phyloP scores from a whole-genome alignment of 2,329 filamentous ascomycete genomes.

The Knufia petricola region DNA sequence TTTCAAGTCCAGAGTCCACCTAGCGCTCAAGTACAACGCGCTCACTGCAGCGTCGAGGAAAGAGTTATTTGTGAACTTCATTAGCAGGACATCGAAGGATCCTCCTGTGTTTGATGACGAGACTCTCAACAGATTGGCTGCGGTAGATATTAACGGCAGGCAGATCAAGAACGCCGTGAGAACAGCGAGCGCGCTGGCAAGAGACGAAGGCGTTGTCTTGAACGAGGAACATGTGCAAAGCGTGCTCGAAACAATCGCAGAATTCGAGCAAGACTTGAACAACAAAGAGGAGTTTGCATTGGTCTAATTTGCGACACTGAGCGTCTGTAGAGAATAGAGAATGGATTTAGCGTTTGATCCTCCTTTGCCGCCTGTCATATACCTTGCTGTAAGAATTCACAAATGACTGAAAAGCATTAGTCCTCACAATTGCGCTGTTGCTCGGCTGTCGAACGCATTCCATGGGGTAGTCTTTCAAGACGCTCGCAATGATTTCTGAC shows the following conservation, averaged over 20 bases:
- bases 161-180: slow-evolving; percentile 40
- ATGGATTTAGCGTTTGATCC: too few species aligned
- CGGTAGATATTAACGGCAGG: slow-evolving; percentile 24
- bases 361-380: too few species aligned
- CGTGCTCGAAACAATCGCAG: slow-evolving; percentile 6
- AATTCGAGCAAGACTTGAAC: slow-evolving; percentile 4
- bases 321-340: too few species aligned
- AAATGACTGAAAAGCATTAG: too few species aligned
- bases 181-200: slow-evolving; percentile 34
- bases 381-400: too few species aligned
- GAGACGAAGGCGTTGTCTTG: not conserved
- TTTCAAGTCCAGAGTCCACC: slow-evolving; percentile 31
- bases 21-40: slow-evolving; percentile 39
- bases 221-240: slow-evolving; percentile 6
- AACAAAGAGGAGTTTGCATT: not conserved
- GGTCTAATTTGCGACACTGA: too few species aligned
- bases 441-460: too few species aligned
- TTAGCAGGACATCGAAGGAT: slow-evolving; percentile 6
- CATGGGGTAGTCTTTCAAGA: too few species aligned
- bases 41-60: slow-evolving; percentile 23
- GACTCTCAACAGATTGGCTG: slow-evolving; percentile 13
- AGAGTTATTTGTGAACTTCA: slow-evolving; percentile 17
- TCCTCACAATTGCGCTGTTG: too few species aligned
- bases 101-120: slow-evolving; percentile 1
- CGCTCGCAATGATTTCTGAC: too few species aligned